phyloP scores from a whole-genome alignment of 1,284 basidiomycete species.

The Agroathelia rolfsii region DNA sequence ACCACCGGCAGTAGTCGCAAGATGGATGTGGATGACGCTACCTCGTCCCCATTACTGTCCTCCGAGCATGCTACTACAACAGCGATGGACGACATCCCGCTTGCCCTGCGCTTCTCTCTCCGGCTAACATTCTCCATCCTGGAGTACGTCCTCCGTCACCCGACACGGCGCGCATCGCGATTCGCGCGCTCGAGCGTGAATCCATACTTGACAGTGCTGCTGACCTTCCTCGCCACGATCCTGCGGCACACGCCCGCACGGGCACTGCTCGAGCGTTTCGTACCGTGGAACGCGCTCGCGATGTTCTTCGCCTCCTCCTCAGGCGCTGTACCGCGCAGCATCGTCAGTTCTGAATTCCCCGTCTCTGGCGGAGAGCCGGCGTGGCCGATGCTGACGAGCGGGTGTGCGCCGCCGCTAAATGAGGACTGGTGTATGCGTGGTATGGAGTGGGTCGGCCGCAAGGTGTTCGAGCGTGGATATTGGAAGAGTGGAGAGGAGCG shows the following conservation, averaged over 20 bases:
- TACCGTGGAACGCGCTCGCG: slow-evolving; percentile 81
- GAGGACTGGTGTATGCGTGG: slow-evolving; percentile 96
- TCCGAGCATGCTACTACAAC: slow-evolving; percentile 16
- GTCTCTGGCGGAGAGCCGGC: slow-evolving; percentile 24
- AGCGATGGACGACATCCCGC: slow-evolving; percentile 34
- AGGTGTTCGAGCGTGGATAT: slow-evolving; percentile 85
- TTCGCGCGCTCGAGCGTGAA: slow-evolving; percentile 59
- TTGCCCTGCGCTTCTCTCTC: slow-evolving; percentile 62
- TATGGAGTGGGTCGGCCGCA: slow-evolving; percentile 88
- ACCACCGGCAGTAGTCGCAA: slow-evolving; percentile 38
- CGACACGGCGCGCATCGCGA: slow-evolving; percentile 47
- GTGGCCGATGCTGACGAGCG: slow-evolving; percentile 53
- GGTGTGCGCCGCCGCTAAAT: slow-evolving; percentile 64
- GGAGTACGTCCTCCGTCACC: slow-evolving; percentile 58
- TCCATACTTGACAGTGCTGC: slow-evolving; percentile 78
- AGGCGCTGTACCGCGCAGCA: slow-evolving; percentile 49
- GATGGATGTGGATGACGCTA: slow-evolving; percentile 60
- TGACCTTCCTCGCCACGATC: slow-evolving; percentile 82
- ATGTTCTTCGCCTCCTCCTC: slow-evolving; percentile 48
- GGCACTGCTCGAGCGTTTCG: slow-evolving; percentile 55
- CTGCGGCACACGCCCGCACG: slow-evolving; percentile 56
- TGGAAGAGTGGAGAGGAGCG: slow-evolving; percentile 70
- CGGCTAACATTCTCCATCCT: slow-evolving; percentile 78
- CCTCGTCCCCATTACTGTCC: slow-evolving; percentile 28
- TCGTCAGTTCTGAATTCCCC: slow-evolving; percentile 38